Evolutionary conservation across 1,284 basidiomycete genomes (phyloP).

Genomic region (Cutaneotrichosporon curvatum): DNA sequence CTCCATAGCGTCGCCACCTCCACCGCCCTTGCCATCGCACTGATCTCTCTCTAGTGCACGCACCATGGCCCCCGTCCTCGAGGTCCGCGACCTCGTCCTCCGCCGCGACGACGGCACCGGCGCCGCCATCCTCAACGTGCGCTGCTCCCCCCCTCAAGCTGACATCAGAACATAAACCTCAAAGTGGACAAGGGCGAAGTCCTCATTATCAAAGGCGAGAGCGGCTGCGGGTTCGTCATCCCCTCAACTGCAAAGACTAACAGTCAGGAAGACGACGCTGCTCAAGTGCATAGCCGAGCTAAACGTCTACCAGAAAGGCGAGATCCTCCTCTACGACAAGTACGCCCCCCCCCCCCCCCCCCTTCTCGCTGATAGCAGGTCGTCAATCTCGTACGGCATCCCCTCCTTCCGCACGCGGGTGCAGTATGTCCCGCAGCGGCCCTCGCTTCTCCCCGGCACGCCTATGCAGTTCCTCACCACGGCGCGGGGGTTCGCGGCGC

Average conservation of each 20-base stretch:
- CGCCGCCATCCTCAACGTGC: slow-evolving; percentile 33
- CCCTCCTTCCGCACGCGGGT: slow-evolving; percentile 68
- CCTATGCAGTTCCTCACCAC: slow-evolving; percentile 63
- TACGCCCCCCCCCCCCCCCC: slow-evolving; percentile 33
- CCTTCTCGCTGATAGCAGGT: neutral
- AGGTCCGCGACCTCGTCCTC: slow-evolving; percentile 24
- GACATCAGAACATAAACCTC: slow-evolving; percentile 52
- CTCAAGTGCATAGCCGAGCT: slow-evolving; percentile 76
- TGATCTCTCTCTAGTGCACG: no score
- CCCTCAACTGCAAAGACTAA: neutral
- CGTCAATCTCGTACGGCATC: slow-evolving; percentile 51
- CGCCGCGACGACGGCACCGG: slow-evolving; percentile 34
- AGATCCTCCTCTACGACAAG: slow-evolving; percentile 61
- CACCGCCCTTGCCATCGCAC: no score
- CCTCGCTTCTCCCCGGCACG: slow-evolving; percentile 70
- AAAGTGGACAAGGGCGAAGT: slow-evolving; percentile 63
- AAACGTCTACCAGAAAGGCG: slow-evolving; percentile 58
- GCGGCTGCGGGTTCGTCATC: slow-evolving; percentile 56
- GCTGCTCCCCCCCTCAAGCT: neutral
- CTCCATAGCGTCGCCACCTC: no score
- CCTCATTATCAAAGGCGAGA: slow-evolving; percentile 63
- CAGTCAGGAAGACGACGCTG: slow-evolving; percentile 66
- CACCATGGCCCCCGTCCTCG: slow-evolving; percentile 12
- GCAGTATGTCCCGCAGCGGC: slow-evolving; percentile 75
- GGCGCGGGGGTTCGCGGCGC: slow-evolving; percentile 56